phyloP scores from a whole-genome alignment of 225 moss, liverwort and hornwort species.

The Pseudisothecium myosuroides region DNA sequence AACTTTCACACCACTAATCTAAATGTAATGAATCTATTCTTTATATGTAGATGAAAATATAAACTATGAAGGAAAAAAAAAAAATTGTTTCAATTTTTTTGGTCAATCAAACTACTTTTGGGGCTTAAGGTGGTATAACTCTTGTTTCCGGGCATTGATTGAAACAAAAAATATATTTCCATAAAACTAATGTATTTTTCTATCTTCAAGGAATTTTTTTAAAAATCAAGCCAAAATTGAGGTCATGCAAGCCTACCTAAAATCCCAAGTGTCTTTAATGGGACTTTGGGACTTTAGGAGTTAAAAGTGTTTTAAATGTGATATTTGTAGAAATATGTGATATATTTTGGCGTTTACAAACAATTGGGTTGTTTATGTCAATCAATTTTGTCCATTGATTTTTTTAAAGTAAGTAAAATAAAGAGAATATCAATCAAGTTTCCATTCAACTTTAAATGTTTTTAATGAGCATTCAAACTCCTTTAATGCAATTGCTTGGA shows the following conservation, averaged over 20 bases:
- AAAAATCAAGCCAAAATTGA: not conserved
- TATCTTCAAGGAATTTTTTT: not conserved
- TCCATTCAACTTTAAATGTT: not conserved
- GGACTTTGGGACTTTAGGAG: no score
- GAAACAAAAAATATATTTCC: no score
- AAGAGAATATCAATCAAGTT: not conserved
- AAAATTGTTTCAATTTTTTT: no score
- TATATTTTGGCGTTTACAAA: no score
- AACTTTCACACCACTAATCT: not conserved
- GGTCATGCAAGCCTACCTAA: not conserved
- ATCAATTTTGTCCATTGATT: not conserved
- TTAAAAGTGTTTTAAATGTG: no score
- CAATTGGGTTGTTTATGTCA: no score
- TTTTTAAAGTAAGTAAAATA: not conserved
- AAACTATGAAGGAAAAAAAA: not conserved
- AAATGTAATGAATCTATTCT: not conserved
- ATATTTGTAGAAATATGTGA: no score
- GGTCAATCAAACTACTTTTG: rapidly evolving
- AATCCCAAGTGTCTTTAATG: not conserved
- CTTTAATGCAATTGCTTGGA: no score
- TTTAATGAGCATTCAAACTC: no score
- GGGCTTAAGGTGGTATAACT: no score
- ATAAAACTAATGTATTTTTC: no score
- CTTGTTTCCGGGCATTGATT: rapidly evolving
- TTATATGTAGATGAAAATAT: not conserved